Percentiles rank a stretch among this genome's conserved stretches.
Conservation (phyloP, 2,329 filamentous ascomycete genomes). For the Alternaria incomplexa region DNA sequence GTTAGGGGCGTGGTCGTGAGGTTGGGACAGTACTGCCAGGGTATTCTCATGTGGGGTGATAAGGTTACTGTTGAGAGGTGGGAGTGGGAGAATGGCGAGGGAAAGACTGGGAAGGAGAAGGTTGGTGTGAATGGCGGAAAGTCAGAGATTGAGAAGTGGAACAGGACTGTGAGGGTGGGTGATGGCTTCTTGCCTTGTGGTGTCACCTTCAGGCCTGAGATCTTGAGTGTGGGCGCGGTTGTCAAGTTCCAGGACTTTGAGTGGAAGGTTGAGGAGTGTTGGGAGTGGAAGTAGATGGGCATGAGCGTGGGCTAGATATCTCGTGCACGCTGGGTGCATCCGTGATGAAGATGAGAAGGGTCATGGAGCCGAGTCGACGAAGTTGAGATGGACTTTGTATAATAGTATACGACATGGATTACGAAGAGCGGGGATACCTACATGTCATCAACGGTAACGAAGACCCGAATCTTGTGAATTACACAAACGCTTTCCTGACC, state of each 20-base stretch:
- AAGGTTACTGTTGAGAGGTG: constrained; percentile 62
- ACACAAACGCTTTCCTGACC: neutral
- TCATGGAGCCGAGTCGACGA: neutral
- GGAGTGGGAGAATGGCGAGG: constrained; percentile 44
- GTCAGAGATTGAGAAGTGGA: constrained; percentile 40
- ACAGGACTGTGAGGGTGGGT: constrained; percentile 47
- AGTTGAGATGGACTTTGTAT: neutral
- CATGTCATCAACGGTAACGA: too few species aligned
- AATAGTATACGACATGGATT: neutral
- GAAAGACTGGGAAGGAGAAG: constrained; percentile 2
- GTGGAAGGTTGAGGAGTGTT: constrained; percentile 50
- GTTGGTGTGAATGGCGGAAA: neutral
- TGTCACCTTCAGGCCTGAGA: constrained; percentile 39
- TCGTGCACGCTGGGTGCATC: neutral
- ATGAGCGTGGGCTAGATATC: neutral
- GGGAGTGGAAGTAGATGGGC: constrained; percentile 27
- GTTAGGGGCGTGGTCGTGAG: constrained; percentile 60
- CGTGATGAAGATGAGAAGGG: neutral
- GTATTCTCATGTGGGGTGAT: constrained; percentile 56
- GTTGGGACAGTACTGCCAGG: constrained; percentile 64
- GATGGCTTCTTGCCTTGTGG: constrained; percentile 50
- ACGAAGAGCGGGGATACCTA: neutral
- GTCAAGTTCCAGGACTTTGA: constrained; percentile 41
- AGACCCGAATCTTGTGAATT: neutral
- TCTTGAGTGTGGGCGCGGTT: constrained; percentile 36